Conservation (phyloP, 805 yeast genomes). For the Metschnikowia colocasiae region DNA sequence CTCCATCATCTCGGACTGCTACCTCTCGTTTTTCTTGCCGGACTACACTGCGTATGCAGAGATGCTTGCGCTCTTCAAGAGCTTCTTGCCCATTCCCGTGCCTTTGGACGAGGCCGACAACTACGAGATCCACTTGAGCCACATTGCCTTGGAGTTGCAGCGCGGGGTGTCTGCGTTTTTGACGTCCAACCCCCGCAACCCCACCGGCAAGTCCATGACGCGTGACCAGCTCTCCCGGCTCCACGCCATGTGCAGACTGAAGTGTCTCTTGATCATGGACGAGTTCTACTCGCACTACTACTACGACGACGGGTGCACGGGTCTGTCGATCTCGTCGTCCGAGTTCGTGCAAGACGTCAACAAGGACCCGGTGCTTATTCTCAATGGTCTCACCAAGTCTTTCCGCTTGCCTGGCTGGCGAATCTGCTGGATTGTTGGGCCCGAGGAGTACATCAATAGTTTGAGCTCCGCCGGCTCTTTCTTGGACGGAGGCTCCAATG, state of each 20-base stretch:
- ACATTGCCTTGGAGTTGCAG: constrained; percentile 47
- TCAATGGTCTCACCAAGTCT: constrained; percentile 59
- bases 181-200: constrained; percentile 62
- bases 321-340: constrained; percentile 50
- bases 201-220: constrained; percentile 54
- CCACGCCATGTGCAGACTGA: constrained; percentile 51
- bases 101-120: constrained; percentile 56
- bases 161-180: constrained; percentile 57
- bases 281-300: constrained; percentile 60
- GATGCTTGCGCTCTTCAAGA: constrained; percentile 59
- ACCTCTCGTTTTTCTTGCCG: constrained; percentile 56
- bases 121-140: constrained; percentile 51
- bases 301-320: constrained; percentile 51
- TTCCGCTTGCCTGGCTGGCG: constrained; percentile 65
- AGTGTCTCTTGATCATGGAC: constrained; percentile 58
- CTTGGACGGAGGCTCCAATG: constrained; percentile 59
- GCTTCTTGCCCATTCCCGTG: constrained; percentile 60
- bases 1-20: constrained; percentile 55
- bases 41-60: constrained; percentile 66
- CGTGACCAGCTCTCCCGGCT: constrained; percentile 44
- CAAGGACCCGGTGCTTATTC: constrained; percentile 54
- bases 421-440: constrained; percentile 61
- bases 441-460: constrained; percentile 54
- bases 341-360: constrained; percentile 52
- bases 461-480: constrained; percentile 57